Evolutionary conservation across 2,329 filamentous ascomycete species (phyloP).

Genomic region (Grosmannia serpens): DNA sequence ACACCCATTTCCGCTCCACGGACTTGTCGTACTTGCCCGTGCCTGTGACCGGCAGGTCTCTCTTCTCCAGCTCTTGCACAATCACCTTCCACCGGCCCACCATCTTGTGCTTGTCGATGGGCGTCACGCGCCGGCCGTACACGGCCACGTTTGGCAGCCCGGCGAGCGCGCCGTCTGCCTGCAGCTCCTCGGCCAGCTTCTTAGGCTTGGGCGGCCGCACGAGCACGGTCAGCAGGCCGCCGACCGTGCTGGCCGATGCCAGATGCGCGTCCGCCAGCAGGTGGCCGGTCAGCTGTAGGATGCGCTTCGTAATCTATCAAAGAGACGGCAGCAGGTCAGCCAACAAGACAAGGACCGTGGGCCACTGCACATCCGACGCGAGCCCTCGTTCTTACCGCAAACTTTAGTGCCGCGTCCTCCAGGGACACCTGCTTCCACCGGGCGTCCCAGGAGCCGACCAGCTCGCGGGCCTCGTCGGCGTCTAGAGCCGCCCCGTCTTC

Average conservation of each 20-base stretch:
- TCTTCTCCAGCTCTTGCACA: conserved; percentile 19
- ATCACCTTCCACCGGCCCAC: conserved; percentile 28
- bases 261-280: conserved; percentile 62
- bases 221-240: conserved; percentile 42
- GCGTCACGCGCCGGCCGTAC: conserved; percentile 50
- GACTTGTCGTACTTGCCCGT: conserved; percentile 11
- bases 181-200: conserved; percentile 53
- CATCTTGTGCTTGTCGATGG: conserved; percentile 57
- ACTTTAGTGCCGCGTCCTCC: conserved; percentile 49
- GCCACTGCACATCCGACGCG: too few relatives aligned
- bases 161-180: conserved; percentile 31
- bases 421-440: conserved; percentile 50
- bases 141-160: conserved; percentile 60
- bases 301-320: conserved; percentile 62
- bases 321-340: neutral
- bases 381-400: conserved; percentile 44
- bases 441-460: conserved; percentile 35
- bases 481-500: conserved; percentile 10
- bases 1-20: conserved; percentile 13
- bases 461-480: conserved; percentile 27
- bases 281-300: conserved; percentile 70
- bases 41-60: conserved; percentile 18
- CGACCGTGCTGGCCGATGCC: conserved; percentile 39
- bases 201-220: conserved; percentile 41
- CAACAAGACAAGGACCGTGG: conserved; percentile 20